Base-by-base conservation (phyloP, 2,329 filamentous ascomycete species). In the Alternaria conjuncta region DNA sequence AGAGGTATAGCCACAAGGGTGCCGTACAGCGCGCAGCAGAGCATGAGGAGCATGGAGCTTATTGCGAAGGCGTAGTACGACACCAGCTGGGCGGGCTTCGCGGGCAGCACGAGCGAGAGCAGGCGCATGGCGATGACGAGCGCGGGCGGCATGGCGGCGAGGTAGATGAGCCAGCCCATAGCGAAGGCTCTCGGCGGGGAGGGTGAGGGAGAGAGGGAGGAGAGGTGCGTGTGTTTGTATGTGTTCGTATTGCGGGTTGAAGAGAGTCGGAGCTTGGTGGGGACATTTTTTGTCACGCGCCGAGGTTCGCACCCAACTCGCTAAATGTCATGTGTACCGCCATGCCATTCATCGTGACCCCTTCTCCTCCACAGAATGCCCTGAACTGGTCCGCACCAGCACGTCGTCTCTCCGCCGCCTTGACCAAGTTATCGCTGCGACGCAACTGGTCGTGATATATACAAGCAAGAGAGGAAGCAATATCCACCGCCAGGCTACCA, bases 1-100 rank as follows among this genome's bases (percentile, higher is more conserved):
- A 98, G 86, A 63, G 88, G 74, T 65, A 94, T 86, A 47, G 92
- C 93, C 26, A 89, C 89, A 50, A 92, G 65, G 62, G 93, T 92
- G 64, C 94, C 96, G 81, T 93, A 96, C 71, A 85, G 79, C 26
- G 94, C 82, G 74, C 79, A 82, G 21, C 81, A 50, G 15, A 63
- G 49, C 66, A 78, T 66, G 46, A 73, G 59, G 53, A 81, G 51
- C 60, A 84, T 77, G 46, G 82, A 82, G 15, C 82, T 82, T 55
- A 84, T 69, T 61, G 85, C 82, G 76, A 92, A 91, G 70, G 90
- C 91, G 71, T 85, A 86, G 82, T 93, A 95, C 77, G 85, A 87
- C 56, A 80, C 71, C 12, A 78, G 63, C 49, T 78, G 78, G 43
- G 74, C 70, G 11, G 68, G 69, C 9, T 66, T 64, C 13, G 64